phyloP scores from a whole-genome alignment of 2,329 filamentous ascomycete genomes.

The Elsinoe batatas region DNA sequence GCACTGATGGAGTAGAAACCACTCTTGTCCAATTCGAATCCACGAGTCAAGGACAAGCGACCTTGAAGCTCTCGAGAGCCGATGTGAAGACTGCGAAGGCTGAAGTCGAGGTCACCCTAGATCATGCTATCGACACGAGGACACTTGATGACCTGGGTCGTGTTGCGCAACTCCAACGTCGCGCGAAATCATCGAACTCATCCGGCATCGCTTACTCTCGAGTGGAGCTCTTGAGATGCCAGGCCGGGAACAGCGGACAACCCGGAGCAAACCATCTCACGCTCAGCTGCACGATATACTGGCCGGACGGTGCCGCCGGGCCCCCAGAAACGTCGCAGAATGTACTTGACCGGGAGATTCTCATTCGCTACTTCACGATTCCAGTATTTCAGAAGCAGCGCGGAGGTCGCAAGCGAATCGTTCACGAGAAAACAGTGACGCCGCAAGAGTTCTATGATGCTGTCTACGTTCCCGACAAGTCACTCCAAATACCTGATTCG shows the following conservation, averaged over 20 bases:
- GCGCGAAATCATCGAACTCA: background rate
- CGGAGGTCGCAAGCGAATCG: background rate
- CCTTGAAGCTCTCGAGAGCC: background rate
- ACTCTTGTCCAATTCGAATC: background rate
- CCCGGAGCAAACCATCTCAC: background rate
- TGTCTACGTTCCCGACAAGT: slow-evolving; percentile 50
- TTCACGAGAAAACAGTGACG: slow-evolving; percentile 13
- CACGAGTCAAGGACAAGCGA: background rate
- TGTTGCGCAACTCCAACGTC: slow-evolving; percentile 7
- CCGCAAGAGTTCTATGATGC: slow-evolving; percentile 59
- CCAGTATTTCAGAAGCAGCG: background rate
- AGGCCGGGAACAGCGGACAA: no score
- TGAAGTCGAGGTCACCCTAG: background rate
- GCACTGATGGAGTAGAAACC: background rate
- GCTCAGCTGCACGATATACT: slow-evolving; percentile 19
- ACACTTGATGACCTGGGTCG: background rate
- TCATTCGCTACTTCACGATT: slow-evolving; percentile 15
- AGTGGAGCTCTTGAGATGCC: background rate
- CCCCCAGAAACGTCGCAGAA: slow-evolving; percentile 22
- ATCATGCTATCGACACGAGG: background rate
- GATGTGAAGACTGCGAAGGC: background rate
- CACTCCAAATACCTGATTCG: slow-evolving; percentile 18
- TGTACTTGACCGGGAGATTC: slow-evolving; percentile 10
- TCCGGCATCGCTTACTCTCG: background rate
- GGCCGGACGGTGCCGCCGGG: slow-evolving; percentile 25